These are phyloP conservation scores for Colletotrichum tropicicola DNA, from an alignment of 2,329 filamentous ascomycete genomes.

Conservation along the genomic window DNA sequence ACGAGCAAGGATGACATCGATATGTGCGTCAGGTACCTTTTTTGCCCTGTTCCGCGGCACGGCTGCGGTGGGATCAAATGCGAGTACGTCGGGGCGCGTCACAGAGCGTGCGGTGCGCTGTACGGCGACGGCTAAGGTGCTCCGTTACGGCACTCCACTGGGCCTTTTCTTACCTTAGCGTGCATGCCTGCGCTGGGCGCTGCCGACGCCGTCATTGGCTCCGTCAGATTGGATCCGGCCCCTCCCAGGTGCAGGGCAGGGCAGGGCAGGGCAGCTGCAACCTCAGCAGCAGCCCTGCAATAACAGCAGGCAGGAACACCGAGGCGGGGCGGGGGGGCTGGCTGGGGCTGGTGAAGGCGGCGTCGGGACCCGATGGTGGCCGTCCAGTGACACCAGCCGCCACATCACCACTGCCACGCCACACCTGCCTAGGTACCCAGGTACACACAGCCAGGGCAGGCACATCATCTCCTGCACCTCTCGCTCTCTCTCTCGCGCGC, in stretches of 20 bases:
- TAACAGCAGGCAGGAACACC: neutral
- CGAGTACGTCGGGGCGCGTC: neutral
- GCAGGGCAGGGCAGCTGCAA: neutral
- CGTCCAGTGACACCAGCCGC: too few species aligned
- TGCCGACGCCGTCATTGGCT: slow-evolving; percentile 21
- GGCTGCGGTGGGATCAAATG: neutral
- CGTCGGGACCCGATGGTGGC: too few species aligned
- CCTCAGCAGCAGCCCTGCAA: slow-evolving; percentile 22
- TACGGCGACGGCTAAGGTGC: neutral
- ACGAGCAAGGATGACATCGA: neutral
- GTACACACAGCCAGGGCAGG: neutral
- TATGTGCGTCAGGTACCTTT: neutral
- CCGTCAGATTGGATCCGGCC: slow-evolving; percentile 19
- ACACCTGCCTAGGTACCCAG: neutral
- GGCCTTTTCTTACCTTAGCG: neutral
- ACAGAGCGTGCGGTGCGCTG: neutral
- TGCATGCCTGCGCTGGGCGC: neutral
- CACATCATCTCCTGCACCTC: neutral
- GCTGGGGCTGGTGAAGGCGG: slow-evolving; percentile 5
- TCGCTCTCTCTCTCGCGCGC: neutral
- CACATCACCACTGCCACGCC: neutral
- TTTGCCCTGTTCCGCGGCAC: neutral
- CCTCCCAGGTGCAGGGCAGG: neutral
- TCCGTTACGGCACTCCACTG: neutral
- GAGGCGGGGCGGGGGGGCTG: slow-evolving; percentile 13